Evolutionary conservation across 768 basidiomycete genomes (phyloP).

Genomic region (Leucocoprinus leucothites): DNA sequence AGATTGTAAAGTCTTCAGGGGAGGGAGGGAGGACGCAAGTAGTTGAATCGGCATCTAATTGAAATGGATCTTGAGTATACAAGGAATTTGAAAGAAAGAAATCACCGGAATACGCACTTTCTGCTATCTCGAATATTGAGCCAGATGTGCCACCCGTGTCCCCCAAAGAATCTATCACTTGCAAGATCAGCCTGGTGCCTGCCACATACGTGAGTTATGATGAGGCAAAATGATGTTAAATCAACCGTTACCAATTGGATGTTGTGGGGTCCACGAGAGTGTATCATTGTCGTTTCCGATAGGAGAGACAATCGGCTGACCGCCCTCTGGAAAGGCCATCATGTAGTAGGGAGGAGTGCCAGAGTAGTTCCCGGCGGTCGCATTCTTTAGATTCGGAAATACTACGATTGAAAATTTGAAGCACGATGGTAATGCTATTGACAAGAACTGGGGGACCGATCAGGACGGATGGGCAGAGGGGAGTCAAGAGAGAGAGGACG

Average conservation of each 20-base stretch:
- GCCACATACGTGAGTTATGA: not conserved
- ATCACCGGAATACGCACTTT: slow-evolving; percentile 23
- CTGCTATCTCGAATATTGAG: slow-evolving; percentile 29
- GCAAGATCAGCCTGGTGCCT: slow-evolving; percentile 44
- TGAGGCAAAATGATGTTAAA: not conserved
- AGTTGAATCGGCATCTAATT: slow-evolving; percentile 27
- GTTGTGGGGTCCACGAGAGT: slow-evolving; percentile 35
- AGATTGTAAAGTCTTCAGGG: slow-evolving; percentile 27
- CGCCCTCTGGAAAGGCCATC: slow-evolving; percentile 36
- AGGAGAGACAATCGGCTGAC: slow-evolving; percentile 28
- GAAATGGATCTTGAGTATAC: too few relatives aligned
- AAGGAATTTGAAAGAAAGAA: too few relatives aligned
- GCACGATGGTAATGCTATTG: slow-evolving; percentile 11
- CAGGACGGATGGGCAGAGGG: not conserved
- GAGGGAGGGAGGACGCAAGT: slow-evolving; percentile 26
- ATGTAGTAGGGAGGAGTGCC: slow-evolving; percentile 37
- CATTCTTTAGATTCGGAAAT: slow-evolving; percentile 7
- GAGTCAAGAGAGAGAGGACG: not conserved
- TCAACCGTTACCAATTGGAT: slow-evolving; percentile 34
- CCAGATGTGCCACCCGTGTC: slow-evolving; percentile 38
- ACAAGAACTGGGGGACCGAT: not conserved
- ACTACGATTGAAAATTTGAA: not conserved
- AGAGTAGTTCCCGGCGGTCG: slow-evolving; percentile 12
- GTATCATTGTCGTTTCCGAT: slow-evolving; percentile 30
- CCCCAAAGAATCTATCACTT: slow-evolving; percentile 41